Evolutionary conservation across 371 early-diverging fungal species (phyloP).

Genomic region (Rhizopus stolonifer): DNA sequence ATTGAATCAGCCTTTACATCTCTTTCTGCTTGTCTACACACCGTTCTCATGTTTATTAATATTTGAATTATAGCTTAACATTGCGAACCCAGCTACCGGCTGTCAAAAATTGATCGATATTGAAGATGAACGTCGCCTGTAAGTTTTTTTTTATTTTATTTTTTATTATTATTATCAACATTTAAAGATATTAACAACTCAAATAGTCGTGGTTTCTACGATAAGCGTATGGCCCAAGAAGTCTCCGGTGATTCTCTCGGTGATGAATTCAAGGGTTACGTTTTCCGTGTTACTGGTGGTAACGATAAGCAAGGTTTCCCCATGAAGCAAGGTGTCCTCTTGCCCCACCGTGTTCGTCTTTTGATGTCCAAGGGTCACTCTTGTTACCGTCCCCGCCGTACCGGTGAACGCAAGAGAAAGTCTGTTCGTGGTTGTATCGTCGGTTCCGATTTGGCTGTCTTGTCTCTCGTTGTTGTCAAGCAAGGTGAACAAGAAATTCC

Average conservation of each 20-base stretch:
- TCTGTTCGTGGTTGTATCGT: constrained; percentile 99
- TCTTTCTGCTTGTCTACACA: constrained; percentile 6
- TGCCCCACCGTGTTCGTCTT: constrained; percentile 93
- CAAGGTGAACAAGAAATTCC: constrained; percentile 95
- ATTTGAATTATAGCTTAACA: constrained; percentile 80
- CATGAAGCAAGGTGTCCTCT: constrained; percentile 97
- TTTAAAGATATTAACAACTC: constrained; percentile 21
- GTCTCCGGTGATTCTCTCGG: constrained; percentile 95
- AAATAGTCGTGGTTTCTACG: constrained; percentile 92
- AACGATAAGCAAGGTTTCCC: constrained; percentile 99
- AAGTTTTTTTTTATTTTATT: constrained; percentile 37
- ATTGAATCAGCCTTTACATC: neutral
- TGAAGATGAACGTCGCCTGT: constrained; percentile 96
- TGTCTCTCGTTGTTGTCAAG: constrained; percentile 95
- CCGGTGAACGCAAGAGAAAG: constrained; percentile 99
- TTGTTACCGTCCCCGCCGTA: constrained; percentile 98
- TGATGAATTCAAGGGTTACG: constrained; percentile 99
- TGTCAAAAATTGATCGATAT: constrained; percentile 98
- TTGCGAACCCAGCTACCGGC: constrained; percentile 98
- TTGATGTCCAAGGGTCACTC: constrained; percentile 96
- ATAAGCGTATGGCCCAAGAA: constrained; percentile 96
- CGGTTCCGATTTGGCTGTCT: constrained; percentile 91
- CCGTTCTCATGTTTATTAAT: too few relatives aligned
- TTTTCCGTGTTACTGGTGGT: constrained; percentile 99
- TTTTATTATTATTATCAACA: constrained; percentile 49